Conservation (phyloP, 495 filamentous ascomycete genomes). For the Aspergillus cristatus region DNA sequence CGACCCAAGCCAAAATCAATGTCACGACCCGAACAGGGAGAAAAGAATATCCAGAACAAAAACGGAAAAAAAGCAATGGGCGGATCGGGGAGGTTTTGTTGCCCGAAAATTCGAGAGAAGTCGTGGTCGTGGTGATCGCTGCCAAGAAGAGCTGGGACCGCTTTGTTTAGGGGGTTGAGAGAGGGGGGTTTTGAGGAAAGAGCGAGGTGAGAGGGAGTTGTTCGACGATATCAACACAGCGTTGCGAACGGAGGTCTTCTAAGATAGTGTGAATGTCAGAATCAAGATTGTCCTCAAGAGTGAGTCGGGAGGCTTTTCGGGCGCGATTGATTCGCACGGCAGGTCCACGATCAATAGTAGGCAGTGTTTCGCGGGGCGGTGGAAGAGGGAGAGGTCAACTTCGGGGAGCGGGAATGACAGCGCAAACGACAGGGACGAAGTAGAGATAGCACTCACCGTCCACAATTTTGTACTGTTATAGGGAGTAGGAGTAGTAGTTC, state of each 20-base stretch:
- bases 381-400: too few species aligned
- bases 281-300: too few species aligned
- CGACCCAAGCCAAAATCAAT: neutral
- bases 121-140: neutral
- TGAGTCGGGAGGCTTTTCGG: too few species aligned
- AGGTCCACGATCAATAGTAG: too few species aligned
- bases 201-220: too few species aligned
- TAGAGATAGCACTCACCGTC: neutral
- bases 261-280: neutral
- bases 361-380: too few species aligned
- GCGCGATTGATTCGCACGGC: too few species aligned
- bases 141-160: slow-evolving; percentile 1
- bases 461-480: too few species aligned
- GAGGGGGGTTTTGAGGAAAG: neutral
- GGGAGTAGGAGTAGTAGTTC: neutral
- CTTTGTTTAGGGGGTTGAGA: neutral
- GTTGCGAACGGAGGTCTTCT: too few species aligned
- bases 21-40: neutral
- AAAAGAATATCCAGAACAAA: neutral
- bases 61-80: neutral
- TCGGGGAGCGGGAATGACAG: too few species aligned
- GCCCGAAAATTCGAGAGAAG: neutral
- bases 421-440: slow-evolving; percentile 1
- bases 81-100: too few species aligned
- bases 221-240: too few species aligned